phyloP scores from a whole-genome alignment of 768 basidiomycete genomes.

The Podaxis sp. region DNA sequence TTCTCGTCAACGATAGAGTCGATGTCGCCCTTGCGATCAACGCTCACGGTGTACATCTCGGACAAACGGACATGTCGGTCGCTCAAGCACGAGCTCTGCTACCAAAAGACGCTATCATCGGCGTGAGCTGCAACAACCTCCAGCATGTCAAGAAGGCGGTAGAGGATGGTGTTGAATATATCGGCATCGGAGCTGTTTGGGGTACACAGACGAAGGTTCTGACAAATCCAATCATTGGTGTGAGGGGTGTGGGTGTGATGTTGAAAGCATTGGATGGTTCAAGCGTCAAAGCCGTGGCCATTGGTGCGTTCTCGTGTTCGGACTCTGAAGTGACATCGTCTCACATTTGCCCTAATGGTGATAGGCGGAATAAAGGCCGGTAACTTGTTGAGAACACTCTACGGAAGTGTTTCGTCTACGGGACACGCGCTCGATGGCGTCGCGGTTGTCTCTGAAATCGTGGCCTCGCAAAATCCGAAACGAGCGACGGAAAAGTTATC shows the following conservation, averaged over 20 bases:
- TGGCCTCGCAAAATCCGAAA: constrained; percentile 59
- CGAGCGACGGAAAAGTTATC: constrained; percentile 47
- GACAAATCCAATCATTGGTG: constrained; percentile 63
- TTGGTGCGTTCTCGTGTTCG: constrained; percentile 53
- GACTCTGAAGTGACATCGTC: too few relatives aligned
- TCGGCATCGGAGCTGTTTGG: constrained; percentile 88
- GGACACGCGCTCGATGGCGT: constrained; percentile 72
- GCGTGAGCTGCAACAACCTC: constrained; percentile 72
- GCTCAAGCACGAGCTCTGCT: constrained; percentile 64
- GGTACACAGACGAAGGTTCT: constrained; percentile 78
- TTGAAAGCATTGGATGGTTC: constrained; percentile 66
- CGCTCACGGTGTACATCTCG: constrained; percentile 83
- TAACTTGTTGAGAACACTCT: constrained; percentile 74
- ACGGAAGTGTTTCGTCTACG: constrained; percentile 62
- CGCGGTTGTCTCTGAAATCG: constrained; percentile 88
- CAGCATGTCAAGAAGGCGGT: constrained; percentile 66
- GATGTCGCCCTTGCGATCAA: constrained; percentile 82
- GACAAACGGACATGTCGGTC: constrained; percentile 84
- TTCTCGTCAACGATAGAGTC: constrained; percentile 86
- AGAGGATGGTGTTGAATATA: constrained; percentile 72
- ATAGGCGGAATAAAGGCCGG: constrained; percentile 83
- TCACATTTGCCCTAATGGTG: too few relatives aligned
- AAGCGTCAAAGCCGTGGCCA: constrained; percentile 72
- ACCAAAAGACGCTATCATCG: constrained; percentile 70
- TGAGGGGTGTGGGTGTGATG: constrained; percentile 68